These are phyloP conservation scores for Lotus japonicus DNA, from an alignment of 306 rosid genomes.

Conservation along the genomic window DNA sequence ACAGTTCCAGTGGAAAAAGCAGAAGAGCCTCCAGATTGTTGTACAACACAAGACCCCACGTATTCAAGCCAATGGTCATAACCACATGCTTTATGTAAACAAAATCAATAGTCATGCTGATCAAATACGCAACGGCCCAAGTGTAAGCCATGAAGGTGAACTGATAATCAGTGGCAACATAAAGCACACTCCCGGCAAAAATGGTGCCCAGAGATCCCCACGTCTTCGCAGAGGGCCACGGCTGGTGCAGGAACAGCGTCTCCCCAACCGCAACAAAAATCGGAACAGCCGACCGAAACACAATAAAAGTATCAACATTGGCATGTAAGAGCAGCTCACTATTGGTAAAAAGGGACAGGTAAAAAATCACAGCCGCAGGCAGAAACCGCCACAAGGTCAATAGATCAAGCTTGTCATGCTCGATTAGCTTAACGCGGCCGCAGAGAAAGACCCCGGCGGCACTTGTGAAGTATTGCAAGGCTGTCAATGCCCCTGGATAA, in stretches of 20 bases:
- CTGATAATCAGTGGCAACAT: slow-evolving; percentile 72
- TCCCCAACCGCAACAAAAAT: slow-evolving; percentile 84
- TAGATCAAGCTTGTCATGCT: slow-evolving; percentile 52
- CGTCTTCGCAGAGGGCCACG: slow-evolving; percentile 64
- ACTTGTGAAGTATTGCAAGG: slow-evolving; percentile 80
- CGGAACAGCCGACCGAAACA: slow-evolving; percentile 72
- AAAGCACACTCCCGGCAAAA: slow-evolving; percentile 68
- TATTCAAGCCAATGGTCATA: slow-evolving; percentile 69
- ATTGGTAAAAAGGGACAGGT: slow-evolving; percentile 78
- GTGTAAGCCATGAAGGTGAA: slow-evolving; percentile 70
- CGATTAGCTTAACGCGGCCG: slow-evolving; percentile 49
- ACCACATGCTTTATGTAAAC: slow-evolving; percentile 86
- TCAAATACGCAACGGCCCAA: slow-evolving; percentile 74
- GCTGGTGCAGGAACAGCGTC: slow-evolving; percentile 69
- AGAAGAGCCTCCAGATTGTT: slow-evolving; percentile 80
- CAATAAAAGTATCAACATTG: slow-evolving; percentile 83
- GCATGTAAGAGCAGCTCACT: slow-evolving; percentile 85
- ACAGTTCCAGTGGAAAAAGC: slow-evolving; percentile 68
- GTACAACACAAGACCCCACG: slow-evolving; percentile 83
- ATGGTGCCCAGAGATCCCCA: slow-evolving; percentile 68
- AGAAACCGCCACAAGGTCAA: slow-evolving; percentile 75
- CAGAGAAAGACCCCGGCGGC: slow-evolving; percentile 63
- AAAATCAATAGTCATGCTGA: slow-evolving; percentile 79
- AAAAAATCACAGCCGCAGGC: slow-evolving; percentile 75
- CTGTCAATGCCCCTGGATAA: slow-evolving; percentile 84